Percentiles rank a stretch among this genome's conserved stretches.
Evolutionary conservation across 2,329 filamentous ascomycete genomes (phyloP).

Genomic region (Pyrenochaeta sp.): DNA sequence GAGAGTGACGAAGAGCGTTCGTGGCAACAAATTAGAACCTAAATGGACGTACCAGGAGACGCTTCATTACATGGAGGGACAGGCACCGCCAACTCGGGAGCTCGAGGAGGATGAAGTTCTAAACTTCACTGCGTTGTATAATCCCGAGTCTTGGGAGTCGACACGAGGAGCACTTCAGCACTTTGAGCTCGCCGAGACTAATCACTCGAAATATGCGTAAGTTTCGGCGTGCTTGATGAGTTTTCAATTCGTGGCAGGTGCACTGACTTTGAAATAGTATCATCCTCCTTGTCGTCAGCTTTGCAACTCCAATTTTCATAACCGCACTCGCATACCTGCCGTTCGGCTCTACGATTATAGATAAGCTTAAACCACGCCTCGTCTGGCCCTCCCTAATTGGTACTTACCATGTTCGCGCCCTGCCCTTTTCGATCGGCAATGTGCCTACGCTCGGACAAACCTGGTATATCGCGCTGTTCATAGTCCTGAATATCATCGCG

Average conservation of each 20-base stretch:
- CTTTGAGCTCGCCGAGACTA: slow-evolving; percentile 15
- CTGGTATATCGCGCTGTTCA: slow-evolving; percentile 52
- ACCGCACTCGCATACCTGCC: slow-evolving; percentile 21
- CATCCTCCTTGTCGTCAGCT: slow-evolving; percentile 24
- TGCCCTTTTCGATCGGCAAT: slow-evolving; percentile 33
- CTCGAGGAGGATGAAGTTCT: slow-evolving; percentile 16
- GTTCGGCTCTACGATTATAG: slow-evolving; percentile 12
- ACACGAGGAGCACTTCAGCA: slow-evolving; percentile 10
- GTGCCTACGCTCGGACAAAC: slow-evolving; percentile 55
- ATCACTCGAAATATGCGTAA: slow-evolving; percentile 23
- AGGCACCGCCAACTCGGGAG: slow-evolving; percentile 4
- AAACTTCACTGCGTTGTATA: slow-evolving; percentile 18
- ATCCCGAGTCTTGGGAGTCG: slow-evolving; percentile 7
- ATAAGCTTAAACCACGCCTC: slow-evolving; percentile 20
- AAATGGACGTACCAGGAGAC: slow-evolving; percentile 29
- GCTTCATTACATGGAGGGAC: slow-evolving; percentile 14
- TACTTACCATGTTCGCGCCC: slow-evolving; percentile 20
- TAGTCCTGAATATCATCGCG: slow-evolving; percentile 26
- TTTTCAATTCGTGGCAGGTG: slow-evolving; percentile 12
- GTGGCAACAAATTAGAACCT: slow-evolving; percentile 9
- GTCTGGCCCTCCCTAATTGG: slow-evolving; percentile 23
- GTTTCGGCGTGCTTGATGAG: too few relatives aligned
- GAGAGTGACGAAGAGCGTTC: slow-evolving; percentile 8
- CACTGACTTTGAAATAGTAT: slow-evolving; percentile 22
- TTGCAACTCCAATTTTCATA: slow-evolving; percentile 24